Conservation (phyloP, 495 filamentous ascomycete genomes). For the Oidiodendron maius region DNA sequence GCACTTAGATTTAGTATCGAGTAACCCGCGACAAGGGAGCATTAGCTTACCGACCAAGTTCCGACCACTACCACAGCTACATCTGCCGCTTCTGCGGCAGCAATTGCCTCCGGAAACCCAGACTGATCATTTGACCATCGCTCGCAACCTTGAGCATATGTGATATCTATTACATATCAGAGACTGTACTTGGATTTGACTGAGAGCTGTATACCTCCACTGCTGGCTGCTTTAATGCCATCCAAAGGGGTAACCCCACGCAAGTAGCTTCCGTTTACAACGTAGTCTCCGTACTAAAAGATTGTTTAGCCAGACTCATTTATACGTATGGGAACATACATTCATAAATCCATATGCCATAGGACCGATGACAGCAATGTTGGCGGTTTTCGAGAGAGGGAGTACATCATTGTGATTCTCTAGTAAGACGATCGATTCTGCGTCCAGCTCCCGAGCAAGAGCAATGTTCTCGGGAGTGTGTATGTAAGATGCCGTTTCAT, state of each 20-base stretch:
- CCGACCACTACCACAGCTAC: slow-evolving; percentile 67
- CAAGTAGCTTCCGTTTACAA: slow-evolving; percentile 53
- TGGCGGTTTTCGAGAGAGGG: slow-evolving; percentile 52
- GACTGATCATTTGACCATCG: slow-evolving; percentile 65
- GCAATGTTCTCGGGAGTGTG: slow-evolving; percentile 48
- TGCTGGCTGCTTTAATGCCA: slow-evolving; percentile 54
- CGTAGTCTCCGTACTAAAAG: slow-evolving; percentile 64
- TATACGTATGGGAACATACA: slow-evolving; percentile 31
- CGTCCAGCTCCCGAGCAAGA: slow-evolving; percentile 53
- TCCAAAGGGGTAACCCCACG: slow-evolving; percentile 60
- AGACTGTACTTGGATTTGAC: neutral
- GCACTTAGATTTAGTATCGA: neutral
- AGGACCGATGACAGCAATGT: slow-evolving; percentile 65
- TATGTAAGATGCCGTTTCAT: slow-evolving; percentile 48
- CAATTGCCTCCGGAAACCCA: slow-evolving; percentile 55
- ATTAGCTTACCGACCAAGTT: slow-evolving; percentile 59
- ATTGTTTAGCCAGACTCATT: neutral
- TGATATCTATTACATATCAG: slow-evolving; percentile 38
- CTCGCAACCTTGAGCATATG: slow-evolving; percentile 64
- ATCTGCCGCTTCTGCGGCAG: slow-evolving; percentile 57
- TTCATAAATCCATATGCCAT: slow-evolving; percentile 70
- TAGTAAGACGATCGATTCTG: slow-evolving; percentile 61
- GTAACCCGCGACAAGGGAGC: neutral
- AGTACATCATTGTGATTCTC: slow-evolving; percentile 57
- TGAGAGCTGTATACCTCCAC: slow-evolving; percentile 23